Evolutionary conservation across 345 rosid genomes (phyloP), one percentile per base, ranked within the genome.

Genomic region (Lumnitzera racemosa): DNA sequence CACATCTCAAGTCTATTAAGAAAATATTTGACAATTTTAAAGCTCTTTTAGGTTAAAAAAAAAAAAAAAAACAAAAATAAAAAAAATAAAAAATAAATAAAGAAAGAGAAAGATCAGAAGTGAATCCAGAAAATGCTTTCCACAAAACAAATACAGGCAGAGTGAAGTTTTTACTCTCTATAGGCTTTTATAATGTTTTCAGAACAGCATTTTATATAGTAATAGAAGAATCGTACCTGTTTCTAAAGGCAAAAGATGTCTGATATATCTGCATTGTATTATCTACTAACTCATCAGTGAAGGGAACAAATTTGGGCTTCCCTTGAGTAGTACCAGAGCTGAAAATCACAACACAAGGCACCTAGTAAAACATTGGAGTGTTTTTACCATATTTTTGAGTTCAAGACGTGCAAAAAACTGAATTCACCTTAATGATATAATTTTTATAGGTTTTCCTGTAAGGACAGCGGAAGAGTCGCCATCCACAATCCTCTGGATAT

Each of bases 301-400:
- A 95, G 13, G 97, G 99, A 24, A 95, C 60, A 61, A 58, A 77
- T 74, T 95, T 95, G 20, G 88, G 92, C 80, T 77, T 90, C 55
- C 99, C 99, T 72, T 84, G 89, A 49, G 95, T 86, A 2, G 99
- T 95, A 8, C 99, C 99, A 49, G 99, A 95, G 75, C 99, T 94
- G 80, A 65, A 65, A 57, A 46, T 72, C 25, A 29, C 47, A 25
- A 65, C 48, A 56, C 56, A 27, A 53, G 23, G 23, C 41, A 25
- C 41, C 15, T 41, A 57, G 46, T 57, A 14, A 57, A 31, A 31
- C 41, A 41, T 24, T 41, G 10, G 49, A 9, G 43, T 36, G 10
- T 36, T 7, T 20, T 1, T 36, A 36, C 10, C 11, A 36, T 36
- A 36, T 36, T 36, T 36, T 36, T 9, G 7, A 5, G 7, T 5